These are phyloP conservation scores for Sclerotinia glacialis DNA, from an alignment of 2,329 filamentous ascomycete species.

Conservation along the genomic window DNA sequence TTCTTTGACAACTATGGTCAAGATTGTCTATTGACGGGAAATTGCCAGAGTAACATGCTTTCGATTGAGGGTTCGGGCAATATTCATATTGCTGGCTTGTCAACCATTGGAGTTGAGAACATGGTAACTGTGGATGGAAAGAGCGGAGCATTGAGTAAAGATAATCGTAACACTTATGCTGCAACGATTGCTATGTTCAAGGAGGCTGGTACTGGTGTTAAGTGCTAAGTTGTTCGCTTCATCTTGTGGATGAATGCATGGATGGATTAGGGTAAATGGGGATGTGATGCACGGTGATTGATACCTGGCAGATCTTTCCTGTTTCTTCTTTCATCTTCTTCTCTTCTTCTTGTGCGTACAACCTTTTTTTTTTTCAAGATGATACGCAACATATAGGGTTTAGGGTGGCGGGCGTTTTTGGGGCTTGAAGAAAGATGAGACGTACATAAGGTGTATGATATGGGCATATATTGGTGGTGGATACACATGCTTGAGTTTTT, in stretches of 20 bases:
- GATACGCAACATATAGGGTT: neutral
- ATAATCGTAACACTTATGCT: constrained; percentile 66
- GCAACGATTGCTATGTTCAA: constrained; percentile 56
- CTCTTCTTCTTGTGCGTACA: constrained; percentile 1
- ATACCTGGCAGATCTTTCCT: neutral
- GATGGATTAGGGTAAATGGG: neutral
- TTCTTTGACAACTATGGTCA: constrained; percentile 83
- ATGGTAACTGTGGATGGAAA: constrained; percentile 66
- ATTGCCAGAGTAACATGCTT: constrained; percentile 77
- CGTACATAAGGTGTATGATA: neutral
- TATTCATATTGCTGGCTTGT: constrained; percentile 65
- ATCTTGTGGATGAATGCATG: neutral
- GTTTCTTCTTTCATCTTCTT: neutral
- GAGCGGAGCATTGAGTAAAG: constrained; percentile 51
- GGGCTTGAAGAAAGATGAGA: neutral
- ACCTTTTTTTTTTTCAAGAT: neutral
- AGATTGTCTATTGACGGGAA: constrained; percentile 62
- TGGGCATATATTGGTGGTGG: neutral
- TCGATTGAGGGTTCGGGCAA: constrained; percentile 61
- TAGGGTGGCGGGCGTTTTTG: neutral
- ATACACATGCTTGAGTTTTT: neutral
- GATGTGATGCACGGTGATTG: neutral
- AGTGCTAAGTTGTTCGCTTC: neutral
- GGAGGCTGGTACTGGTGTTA: constrained; percentile 11
- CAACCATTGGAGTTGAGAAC: constrained; percentile 71